Conservation (phyloP, 73 alveolate genomes). For the Tetrahymena borealis region DNA sequence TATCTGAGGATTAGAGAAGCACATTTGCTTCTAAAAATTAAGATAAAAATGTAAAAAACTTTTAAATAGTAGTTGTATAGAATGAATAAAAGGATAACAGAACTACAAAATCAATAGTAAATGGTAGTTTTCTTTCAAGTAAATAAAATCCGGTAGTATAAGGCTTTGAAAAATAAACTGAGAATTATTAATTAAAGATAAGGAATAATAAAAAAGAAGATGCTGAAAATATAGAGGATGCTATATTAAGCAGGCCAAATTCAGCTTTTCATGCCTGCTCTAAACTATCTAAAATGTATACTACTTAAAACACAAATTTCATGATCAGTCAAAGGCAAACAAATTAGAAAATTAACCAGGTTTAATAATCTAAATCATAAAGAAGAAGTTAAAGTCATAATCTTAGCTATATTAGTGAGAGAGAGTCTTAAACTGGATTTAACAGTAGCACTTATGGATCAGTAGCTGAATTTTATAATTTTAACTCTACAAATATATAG, state of each 20-base stretch:
- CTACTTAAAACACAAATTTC: background rate
- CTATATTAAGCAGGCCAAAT: background rate
- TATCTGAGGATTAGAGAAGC: too few species aligned
- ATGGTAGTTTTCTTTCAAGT: background rate
- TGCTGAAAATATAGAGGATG: background rate
- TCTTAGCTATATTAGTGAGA: background rate
- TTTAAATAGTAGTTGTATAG: background rate
- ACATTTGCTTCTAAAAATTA: background rate
- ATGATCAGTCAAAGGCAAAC: background rate
- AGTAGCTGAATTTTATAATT: background rate
- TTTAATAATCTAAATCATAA: background rate
- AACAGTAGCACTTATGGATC: background rate
- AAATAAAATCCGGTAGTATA: background rate
- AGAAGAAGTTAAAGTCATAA: background rate
- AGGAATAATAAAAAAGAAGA: background rate
- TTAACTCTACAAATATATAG: background rate
- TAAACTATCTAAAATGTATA: background rate
- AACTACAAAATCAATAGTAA: background rate
- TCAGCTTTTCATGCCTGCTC: background rate
- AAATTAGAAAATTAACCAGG: background rate
- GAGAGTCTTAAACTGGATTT: background rate
- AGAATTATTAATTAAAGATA: background rate
- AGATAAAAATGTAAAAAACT: background rate
- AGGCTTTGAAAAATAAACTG: background rate
- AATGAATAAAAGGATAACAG: background rate